Conservation (phyloP, 352 stramenopile species). For the Phytophthora chlamydospora region DNA sequence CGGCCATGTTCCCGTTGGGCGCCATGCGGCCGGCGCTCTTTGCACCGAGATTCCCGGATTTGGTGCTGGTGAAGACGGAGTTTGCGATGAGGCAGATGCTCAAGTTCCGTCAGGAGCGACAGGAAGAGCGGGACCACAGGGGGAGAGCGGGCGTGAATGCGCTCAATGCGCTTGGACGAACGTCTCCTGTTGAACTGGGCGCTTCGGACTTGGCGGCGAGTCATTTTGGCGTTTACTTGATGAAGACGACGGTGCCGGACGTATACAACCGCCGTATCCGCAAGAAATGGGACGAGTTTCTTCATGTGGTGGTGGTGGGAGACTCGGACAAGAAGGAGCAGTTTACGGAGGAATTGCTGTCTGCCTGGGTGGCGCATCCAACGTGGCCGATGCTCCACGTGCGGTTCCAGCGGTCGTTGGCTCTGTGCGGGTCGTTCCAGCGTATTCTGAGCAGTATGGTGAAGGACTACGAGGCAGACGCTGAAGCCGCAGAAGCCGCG, state of each 20-base stretch:
- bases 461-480: constrained; percentile 34
- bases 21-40: constrained; percentile 47
- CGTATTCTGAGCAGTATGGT: constrained; percentile 53
- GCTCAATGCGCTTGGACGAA: constrained; percentile 18
- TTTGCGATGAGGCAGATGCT: constrained; percentile 64
- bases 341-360: constrained; percentile 68
- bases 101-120: constrained; percentile 54
- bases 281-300: constrained; percentile 78
- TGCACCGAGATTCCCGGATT: constrained; percentile 51
- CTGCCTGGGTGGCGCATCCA: constrained; percentile 62
- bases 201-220: constrained; percentile 41
- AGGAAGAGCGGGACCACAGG: constrained; percentile 52
- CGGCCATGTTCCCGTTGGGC: constrained; percentile 38
- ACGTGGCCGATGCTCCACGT: constrained; percentile 70
- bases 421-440: constrained; percentile 58
- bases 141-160: constrained; percentile 23
- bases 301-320: constrained; percentile 65
- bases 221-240: constrained; percentile 65
- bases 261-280: constrained; percentile 61
- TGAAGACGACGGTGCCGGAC: constrained; percentile 65
- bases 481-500: constrained; percentile 27
- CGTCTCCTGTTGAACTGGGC: constrained; percentile 13
- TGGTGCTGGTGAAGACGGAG: constrained; percentile 71
- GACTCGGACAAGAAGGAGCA: constrained; percentile 64
- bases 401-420: constrained; percentile 55